Conservation (phyloP, 805 yeast species). For the Candida tibetensis region DNA sequence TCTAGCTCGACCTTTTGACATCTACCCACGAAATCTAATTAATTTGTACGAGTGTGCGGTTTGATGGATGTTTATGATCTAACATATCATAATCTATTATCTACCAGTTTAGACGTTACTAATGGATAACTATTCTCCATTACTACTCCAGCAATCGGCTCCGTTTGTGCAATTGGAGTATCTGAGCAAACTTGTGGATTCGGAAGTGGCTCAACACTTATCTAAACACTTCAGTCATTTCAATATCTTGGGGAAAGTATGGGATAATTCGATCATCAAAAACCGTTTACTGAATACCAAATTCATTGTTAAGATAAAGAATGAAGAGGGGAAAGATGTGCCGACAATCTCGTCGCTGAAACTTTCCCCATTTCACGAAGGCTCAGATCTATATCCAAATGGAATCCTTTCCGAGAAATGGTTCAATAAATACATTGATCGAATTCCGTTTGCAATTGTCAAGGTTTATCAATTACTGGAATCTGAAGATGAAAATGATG, state of each 20-base stretch:
- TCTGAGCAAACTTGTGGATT: conserved; percentile 12
- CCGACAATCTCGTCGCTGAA: background rate
- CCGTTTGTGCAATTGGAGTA: conserved; percentile 27
- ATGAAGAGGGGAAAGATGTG: conserved; percentile 2
- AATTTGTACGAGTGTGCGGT: too few relatives aligned
- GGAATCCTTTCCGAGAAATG: conserved; percentile 30
- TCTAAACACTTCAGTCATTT: conserved; percentile 13
- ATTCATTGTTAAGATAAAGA: conserved; percentile 21
- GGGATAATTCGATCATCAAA: conserved; percentile 40
- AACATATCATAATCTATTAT: too few relatives aligned
- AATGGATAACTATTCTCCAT: conserved; percentile 32
- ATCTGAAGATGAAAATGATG: conserved; percentile 5
- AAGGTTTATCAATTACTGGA: conserved; percentile 16
- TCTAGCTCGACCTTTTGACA: too few relatives aligned
- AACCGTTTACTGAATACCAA: conserved; percentile 33
- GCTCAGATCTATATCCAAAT: conserved; percentile 28
- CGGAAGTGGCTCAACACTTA: conserved; percentile 9
- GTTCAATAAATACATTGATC: conserved; percentile 32
- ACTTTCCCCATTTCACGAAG: conserved; percentile 35
- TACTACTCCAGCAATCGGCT: conserved; percentile 32
- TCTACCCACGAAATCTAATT: too few relatives aligned
- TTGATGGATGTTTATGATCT: too few relatives aligned
- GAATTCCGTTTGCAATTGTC: conserved; percentile 33
- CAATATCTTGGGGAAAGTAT: conserved; percentile 19
- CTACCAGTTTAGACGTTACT: conserved; percentile 74